Percentiles rank a stretch among this genome's conserved stretches.
These are phyloP conservation scores for peach (Prunus persica) DNA, from an alignment of 306 rosid species.

Conservation along the genomic window DNA sequence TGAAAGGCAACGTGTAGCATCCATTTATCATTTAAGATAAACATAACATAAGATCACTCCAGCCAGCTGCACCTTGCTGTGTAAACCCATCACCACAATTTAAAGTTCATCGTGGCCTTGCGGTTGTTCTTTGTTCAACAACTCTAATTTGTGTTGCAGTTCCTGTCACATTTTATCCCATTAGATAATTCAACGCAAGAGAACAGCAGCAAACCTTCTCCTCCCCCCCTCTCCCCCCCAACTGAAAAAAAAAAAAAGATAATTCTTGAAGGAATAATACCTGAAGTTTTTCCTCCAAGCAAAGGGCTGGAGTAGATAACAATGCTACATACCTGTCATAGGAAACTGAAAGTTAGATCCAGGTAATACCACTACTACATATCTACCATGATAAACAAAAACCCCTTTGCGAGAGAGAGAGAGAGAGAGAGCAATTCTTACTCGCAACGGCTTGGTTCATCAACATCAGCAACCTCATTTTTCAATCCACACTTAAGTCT, in stretches of 20 bases:
- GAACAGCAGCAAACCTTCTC: neutral
- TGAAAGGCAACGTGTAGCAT: slow-evolving; percentile 14
- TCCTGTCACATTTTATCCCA: slow-evolving; percentile 52
- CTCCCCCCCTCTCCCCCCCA: no score
- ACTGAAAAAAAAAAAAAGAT: no score
- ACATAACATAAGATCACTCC: slow-evolving; percentile 11
- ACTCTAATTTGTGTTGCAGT: slow-evolving; percentile 69
- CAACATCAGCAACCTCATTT: slow-evolving; percentile 83
- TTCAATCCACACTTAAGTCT: slow-evolving; percentile 83
- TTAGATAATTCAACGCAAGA: slow-evolving; percentile 18
- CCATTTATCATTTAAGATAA: slow-evolving; percentile 3
- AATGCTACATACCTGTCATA: slow-evolving; percentile 78
- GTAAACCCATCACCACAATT: slow-evolving; percentile 15
- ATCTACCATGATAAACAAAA: neutral
- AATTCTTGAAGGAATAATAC: slow-evolving; percentile 34
- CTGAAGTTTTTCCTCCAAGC: slow-evolving; percentile 83
- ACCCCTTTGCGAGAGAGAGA: neutral
- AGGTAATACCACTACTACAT: neutral
- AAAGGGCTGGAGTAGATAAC: slow-evolving; percentile 76
- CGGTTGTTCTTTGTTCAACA: slow-evolving; percentile 65
- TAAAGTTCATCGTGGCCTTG: slow-evolving; percentile 76
- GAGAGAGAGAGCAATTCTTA: slow-evolving; percentile 31
- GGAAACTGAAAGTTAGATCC: slow-evolving; percentile 2
- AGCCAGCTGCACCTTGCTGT: slow-evolving; percentile 17
- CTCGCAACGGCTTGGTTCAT: slow-evolving; percentile 99